Evolutionary conservation across 768 basidiomycete species (phyloP), one percentile per base, ranked within the genome.

Genomic region (Phylloporus scabripes): DNA sequence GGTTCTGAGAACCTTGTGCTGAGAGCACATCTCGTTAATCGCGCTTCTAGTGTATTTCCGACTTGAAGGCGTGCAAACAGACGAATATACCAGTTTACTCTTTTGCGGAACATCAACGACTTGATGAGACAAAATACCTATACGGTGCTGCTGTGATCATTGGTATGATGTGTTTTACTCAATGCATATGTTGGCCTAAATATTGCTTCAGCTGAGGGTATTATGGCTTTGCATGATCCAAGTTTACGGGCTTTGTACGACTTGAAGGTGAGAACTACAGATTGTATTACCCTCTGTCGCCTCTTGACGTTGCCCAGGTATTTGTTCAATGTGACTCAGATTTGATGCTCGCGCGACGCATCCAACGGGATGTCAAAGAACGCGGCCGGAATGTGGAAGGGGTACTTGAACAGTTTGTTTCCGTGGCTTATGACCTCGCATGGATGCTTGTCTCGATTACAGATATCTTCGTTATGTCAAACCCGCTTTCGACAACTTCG

Each of bases 401-500:
- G 2, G 79, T 97, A 42, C 77, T 97, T 9, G 89, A 93, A 60
- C 93, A 96, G 86, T 90, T 57, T 52, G 78, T 63, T 56, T 42
- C 29, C 20, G 23, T 11, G 9, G 1, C 4, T 9, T 37, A 11
- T 28, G 28, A 1, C 1, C 18, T 28, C 6, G n/a, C 36, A 32
- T 37, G 41, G 14, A 26, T 37, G 20, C 36, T 57, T 3, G 64
- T 34, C 10, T 12, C 17, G 3, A 26, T 48, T 24, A n/a, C 61
- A 91, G 87, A 67, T 96, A 96, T 62, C 78, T 97, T 20, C 87
- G 92, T 26, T 94, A 85, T 62, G 95, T 99, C 58, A 99, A 99
- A 62, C 92, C 90, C 5, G 82, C 92, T 4, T 95, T 85, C 58
- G 96, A 98, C 65, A 87, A 89, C 65, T 96, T 94, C 55, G 92